Evolutionary conservation across 306 rosid species (phyloP), one percentile per base, ranked within the genome.

Genomic region (Comarum palustre): DNA sequence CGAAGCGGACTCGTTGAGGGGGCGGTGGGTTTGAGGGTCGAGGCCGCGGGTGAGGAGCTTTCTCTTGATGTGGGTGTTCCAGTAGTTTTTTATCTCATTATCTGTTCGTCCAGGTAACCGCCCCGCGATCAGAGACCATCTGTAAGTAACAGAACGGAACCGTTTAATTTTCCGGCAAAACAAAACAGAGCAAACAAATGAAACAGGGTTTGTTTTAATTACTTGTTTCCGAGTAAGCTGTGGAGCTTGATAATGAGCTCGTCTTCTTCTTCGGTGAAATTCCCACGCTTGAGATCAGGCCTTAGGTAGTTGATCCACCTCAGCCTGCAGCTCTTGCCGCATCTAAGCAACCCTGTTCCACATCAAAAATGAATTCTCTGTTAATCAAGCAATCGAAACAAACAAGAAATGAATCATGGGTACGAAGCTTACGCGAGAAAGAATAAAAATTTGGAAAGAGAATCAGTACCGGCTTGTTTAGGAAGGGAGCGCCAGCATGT

Each of bases 1-100:
- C 4, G 24, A 14, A 31, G 69, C 27, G 46, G 87, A 4, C 32
- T 84, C 83, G 55, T 80, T 81, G 19, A 89, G 59, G 4, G 89
- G 88, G 15, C 87, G 86, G 79, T 89, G 94, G 2, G 94, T 86
- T 43, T 89, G 89, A 0, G 94, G 94, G 71, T 89, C 87, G 32
- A 85, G 77, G 39, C 94, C 91, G 0, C 87, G 82, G 73, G 43
- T 76, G 24, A 86, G 78, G 69, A 89, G 95, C 79, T 86, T 86
- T 16, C 95, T 84, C 81, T 86, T 89, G 80, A 89, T 83, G 84
- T 89, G 91, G 1, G 95, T 86, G 77, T 89, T 89, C 94, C 94
- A 89, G 57, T 89, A 89, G 66, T 89, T 89, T 50, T 89, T 89
- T 4, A 89, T 89, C 78, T 89, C 94, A 52, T 89, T 89, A 74